A percentile compares a stretch with the other conserved stretches of the same genome.
phyloP scores from a whole-genome alignment of 768 basidiomycete species.

The Lentinus tigrinus region DNA sequence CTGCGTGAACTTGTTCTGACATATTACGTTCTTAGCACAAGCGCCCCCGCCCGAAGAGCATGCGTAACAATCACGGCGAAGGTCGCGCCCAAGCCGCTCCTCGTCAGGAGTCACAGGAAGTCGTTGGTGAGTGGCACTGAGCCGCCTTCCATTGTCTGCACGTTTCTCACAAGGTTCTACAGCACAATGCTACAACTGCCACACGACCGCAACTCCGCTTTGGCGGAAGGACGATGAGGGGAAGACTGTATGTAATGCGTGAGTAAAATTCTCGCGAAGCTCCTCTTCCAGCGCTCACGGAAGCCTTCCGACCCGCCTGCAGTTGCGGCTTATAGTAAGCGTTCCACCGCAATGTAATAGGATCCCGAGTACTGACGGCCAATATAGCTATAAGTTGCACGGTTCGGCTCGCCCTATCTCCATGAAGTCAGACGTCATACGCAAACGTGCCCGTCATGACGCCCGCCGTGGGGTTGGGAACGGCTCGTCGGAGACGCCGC shows the following conservation, averaged over 20 bases:
- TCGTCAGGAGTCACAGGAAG: slow-evolving; percentile 70
- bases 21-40: slow-evolving; percentile 57
- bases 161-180: slow-evolving; percentile 19
- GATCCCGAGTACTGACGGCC: slow-evolving; percentile 8
- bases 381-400: slow-evolving; percentile 69
- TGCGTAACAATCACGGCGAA: slow-evolving; percentile 77
- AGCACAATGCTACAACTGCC: slow-evolving; percentile 90
- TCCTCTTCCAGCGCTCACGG: slow-evolving; percentile 15
- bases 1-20: slow-evolving; percentile 6
- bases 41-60: slow-evolving; percentile 83
- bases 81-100: slow-evolving; percentile 61
- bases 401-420: slow-evolving; percentile 84
- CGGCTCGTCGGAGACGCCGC: slow-evolving; percentile 56
- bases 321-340: slow-evolving; percentile 80
- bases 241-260: slow-evolving; percentile 91
- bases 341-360: neutral
- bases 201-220: slow-evolving; percentile 84
- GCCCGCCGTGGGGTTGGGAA: slow-evolving; percentile 54
- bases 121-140: slow-evolving; percentile 53
- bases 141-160: slow-evolving; percentile 18
- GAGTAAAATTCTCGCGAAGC: slow-evolving; percentile 32
- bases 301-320: slow-evolving; percentile 11
- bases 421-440: slow-evolving; percentile 90
- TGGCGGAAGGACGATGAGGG: slow-evolving; percentile 93
- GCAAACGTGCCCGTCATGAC: slow-evolving; percentile 83